Conservation (phyloP, 176 grass and related monocot species). For the Oryza meridionalis region DNA sequence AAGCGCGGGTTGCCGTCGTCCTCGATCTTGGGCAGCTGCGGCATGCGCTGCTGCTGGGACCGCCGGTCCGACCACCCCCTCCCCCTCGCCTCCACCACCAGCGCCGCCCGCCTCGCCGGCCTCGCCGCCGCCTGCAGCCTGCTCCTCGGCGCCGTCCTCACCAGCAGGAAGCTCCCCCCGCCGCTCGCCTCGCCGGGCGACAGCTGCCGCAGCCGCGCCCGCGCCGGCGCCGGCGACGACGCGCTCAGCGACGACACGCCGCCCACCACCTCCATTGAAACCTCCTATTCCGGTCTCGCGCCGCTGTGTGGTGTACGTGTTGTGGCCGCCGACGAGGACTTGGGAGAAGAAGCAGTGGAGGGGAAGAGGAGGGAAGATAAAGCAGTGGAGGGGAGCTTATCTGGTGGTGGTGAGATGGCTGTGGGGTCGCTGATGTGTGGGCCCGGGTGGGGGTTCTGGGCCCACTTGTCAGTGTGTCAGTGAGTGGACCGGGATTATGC, state of each 20-base stretch:
- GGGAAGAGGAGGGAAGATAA: slow-evolving; percentile 30
- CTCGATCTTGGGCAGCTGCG: slow-evolving; percentile 76
- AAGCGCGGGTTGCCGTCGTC: slow-evolving; percentile 87
- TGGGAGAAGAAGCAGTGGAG: slow-evolving; percentile 38
- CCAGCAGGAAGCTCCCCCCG: neutral
- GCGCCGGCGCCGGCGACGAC: slow-evolving; percentile 17
- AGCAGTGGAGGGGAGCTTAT: slow-evolving; percentile 34
- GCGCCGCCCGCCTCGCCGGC: slow-evolving; percentile 43
- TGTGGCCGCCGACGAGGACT: neutral
- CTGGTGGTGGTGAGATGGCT: slow-evolving; percentile 20
- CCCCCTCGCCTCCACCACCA: slow-evolving; percentile 70
- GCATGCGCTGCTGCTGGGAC: slow-evolving; percentile 55
- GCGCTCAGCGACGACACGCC: slow-evolving; percentile 51
- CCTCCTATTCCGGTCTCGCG: neutral
- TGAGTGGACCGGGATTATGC: neutral
- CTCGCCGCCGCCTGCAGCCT: slow-evolving; percentile 28
- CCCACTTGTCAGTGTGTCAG: neutral
- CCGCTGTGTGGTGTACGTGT: neutral
- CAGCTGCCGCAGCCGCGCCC: slow-evolving; percentile 10
- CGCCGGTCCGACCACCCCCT: slow-evolving; percentile 63
- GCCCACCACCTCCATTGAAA: slow-evolving; percentile 59
- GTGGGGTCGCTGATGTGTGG: slow-evolving; percentile 6
- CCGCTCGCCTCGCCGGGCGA: neutral
- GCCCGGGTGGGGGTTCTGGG: rapidly evolving
- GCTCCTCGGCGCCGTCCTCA: slow-evolving; percentile 24